Conservation (phyloP, 2,329 filamentous ascomycete genomes). For the Nothomitra cinnamomea region DNA sequence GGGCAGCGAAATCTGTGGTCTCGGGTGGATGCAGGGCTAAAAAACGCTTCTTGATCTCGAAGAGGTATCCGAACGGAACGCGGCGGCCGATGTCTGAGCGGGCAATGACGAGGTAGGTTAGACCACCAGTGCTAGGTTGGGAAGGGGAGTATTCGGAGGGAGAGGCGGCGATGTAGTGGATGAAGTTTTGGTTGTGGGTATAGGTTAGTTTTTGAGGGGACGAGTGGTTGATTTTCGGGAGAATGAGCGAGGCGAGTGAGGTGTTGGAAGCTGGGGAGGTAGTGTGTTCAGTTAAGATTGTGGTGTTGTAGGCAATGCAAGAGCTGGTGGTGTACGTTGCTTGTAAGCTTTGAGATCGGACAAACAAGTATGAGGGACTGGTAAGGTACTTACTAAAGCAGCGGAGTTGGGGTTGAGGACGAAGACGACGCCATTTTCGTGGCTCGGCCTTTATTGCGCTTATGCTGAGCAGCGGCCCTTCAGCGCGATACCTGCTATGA, state of each 20-base stretch:
- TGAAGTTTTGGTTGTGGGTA: slow-evolving; percentile 78
- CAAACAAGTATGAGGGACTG: no score
- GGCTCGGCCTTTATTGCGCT: no score
- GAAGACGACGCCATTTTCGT: slow-evolving; percentile 4
- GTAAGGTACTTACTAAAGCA: slow-evolving; percentile 4
- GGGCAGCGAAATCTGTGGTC: slow-evolving; percentile 52
- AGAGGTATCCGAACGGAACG: slow-evolving; percentile 81
- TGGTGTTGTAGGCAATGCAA: slow-evolving; percentile 86
- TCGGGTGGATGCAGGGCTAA: slow-evolving; percentile 49
- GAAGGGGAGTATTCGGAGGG: slow-evolving; percentile 43
- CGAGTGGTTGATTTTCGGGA: slow-evolving; percentile 80
- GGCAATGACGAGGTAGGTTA: slow-evolving; percentile 85
- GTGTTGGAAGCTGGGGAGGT: slow-evolving; percentile 68
- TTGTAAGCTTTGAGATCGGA: background rate
- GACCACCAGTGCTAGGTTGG: slow-evolving; percentile 49
- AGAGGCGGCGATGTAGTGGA: slow-evolving; percentile 86
- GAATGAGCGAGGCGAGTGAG: slow-evolving; percentile 78
- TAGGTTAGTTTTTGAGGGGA: slow-evolving; percentile 80
- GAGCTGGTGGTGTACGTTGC: slow-evolving; percentile 37
- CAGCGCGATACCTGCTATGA: no score
- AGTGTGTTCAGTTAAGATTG: slow-evolving; percentile 86
- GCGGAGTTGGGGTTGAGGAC: background rate
- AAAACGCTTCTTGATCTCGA: slow-evolving; percentile 82
- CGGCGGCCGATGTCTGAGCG: slow-evolving; percentile 67
- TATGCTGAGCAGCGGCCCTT: no score